These are phyloP conservation scores for Scutellaria barbata DNA, from an alignment of 257 asterid species.

Conservation along the genomic window DNA sequence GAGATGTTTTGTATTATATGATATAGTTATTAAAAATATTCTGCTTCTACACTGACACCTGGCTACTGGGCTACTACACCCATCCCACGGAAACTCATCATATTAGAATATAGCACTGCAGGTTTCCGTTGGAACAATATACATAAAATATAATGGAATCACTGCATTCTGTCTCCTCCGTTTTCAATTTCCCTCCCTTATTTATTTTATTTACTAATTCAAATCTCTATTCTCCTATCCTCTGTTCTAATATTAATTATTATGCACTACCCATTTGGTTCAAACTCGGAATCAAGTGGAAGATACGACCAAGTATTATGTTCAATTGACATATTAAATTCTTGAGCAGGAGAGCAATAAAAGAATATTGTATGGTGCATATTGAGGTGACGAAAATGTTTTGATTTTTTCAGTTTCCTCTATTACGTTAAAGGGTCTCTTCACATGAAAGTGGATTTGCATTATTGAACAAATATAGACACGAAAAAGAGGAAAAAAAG, in stretches of 20 bases:
- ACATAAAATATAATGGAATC: constrained; percentile 22
- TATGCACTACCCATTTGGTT: no score
- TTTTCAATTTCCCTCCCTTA: constrained; percentile 40
- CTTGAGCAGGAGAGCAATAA: no score
- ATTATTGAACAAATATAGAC: constrained; percentile 25
- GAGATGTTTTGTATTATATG: constrained; percentile 1
- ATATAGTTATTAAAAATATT: constrained; percentile 32
- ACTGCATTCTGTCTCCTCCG: constrained; percentile 40
- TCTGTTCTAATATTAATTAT: no score
- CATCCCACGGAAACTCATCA: constrained; percentile 4
- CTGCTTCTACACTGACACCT: constrained; percentile 35
- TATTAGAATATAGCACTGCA: constrained; percentile 34
- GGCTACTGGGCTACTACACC: no score
- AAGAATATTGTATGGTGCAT: neutral
- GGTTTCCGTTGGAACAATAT: constrained; percentile 29
- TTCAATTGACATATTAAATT: no score
- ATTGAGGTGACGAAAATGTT: constrained; percentile 19
- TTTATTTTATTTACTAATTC: no score
- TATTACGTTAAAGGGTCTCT: constrained; percentile 22
- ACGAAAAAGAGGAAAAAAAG: constrained; percentile 28
- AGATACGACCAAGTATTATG: no score
- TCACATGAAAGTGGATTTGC: constrained; percentile 33
- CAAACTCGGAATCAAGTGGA: no score
- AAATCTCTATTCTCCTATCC: no score
- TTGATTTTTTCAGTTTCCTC: neutral